Conservation (phyloP, 2,329 filamentous ascomycete species). For the Apiospora koreana region DNA sequence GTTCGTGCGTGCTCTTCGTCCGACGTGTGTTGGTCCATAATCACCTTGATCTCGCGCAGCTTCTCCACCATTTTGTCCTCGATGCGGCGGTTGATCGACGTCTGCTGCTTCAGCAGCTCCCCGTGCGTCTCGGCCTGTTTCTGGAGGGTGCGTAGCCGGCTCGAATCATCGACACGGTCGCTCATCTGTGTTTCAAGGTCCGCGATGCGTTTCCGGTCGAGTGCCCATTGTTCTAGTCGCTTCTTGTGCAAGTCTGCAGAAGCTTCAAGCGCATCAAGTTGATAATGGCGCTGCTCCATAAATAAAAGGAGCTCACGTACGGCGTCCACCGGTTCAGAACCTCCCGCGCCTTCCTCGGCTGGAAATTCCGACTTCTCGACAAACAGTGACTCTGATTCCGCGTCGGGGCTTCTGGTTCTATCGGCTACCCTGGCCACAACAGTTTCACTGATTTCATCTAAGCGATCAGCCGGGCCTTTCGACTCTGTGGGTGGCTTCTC, state of each 20-base stretch:
- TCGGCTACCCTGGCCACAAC: not conserved
- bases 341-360: not conserved
- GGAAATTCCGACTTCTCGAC: not conserved
- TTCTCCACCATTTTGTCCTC: not conserved
- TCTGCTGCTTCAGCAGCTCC: not conserved
- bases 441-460: not conserved
- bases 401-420: not conserved
- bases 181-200: not conserved
- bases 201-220: not conserved
- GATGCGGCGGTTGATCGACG: not conserved
- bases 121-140: not conserved
- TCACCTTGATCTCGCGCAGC: not conserved
- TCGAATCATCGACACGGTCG: not conserved
- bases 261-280: slow-evolving; percentile 8
- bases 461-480: not conserved
- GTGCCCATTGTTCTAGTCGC: not conserved
- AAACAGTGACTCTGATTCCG: not conserved
- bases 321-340: not conserved
- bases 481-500: not conserved
- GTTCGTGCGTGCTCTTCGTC: not conserved
- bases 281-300: slow-evolving; percentile 8
- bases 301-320: not conserved
- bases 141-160: not conserved
- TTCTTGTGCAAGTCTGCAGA: not conserved
- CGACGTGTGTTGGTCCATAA: not conserved